Percentiles rank a stretch among this genome's conserved stretches.
These are phyloP conservation scores for Exophiala xenobiotica DNA, from an alignment of 2,329 filamentous ascomycete genomes.

Conservation along the genomic window DNA sequence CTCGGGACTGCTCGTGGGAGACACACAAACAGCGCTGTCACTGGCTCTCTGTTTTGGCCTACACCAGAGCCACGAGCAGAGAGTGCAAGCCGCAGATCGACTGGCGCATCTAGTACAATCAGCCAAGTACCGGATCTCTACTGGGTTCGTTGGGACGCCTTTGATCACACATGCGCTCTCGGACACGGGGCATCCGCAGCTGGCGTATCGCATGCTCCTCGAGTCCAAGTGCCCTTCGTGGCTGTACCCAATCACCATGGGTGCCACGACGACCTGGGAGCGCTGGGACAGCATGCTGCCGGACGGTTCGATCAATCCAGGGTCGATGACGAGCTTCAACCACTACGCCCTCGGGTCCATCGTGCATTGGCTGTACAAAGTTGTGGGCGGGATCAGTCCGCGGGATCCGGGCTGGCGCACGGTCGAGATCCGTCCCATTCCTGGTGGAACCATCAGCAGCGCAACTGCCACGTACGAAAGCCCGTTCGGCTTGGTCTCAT, in stretches of 20 bases:
- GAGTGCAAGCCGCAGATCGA: conserved; percentile 26
- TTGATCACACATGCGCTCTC: conserved; percentile 35
- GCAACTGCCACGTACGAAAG: conserved; percentile 35
- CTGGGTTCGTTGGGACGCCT: conserved; percentile 39
- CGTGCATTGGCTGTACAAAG: conserved; percentile 41
- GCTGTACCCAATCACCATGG: conserved; percentile 44
- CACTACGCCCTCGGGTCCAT: conserved; percentile 45
- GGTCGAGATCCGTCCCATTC: conserved; percentile 34
- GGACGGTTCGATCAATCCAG: conserved; percentile 41
- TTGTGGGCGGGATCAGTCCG: conserved; percentile 35
- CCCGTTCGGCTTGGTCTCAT: conserved; percentile 34
- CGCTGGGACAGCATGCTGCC: conserved; percentile 45
- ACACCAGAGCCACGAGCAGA: conserved; percentile 20
- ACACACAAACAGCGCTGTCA: conserved; percentile 37
- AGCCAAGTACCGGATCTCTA: conserved; percentile 36
- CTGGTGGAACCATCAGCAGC: conserved; percentile 35
- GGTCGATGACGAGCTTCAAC: conserved; percentile 46
- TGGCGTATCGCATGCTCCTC: conserved; percentile 44
- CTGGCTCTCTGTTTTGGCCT: conserved; percentile 34
- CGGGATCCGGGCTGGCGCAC: conserved; percentile 36
- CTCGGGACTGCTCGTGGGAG: conserved; percentile 32
- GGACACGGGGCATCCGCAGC: conserved; percentile 25
- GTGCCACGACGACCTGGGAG: conserved; percentile 47
- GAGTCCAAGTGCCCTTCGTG: conserved; percentile 39
- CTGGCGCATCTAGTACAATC: conserved; percentile 28